Evolutionary conservation across 2,329 filamentous ascomycete genomes (phyloP), one percentile per base, ranked within the genome.

Genomic region (Fusarium sp.): DNA sequence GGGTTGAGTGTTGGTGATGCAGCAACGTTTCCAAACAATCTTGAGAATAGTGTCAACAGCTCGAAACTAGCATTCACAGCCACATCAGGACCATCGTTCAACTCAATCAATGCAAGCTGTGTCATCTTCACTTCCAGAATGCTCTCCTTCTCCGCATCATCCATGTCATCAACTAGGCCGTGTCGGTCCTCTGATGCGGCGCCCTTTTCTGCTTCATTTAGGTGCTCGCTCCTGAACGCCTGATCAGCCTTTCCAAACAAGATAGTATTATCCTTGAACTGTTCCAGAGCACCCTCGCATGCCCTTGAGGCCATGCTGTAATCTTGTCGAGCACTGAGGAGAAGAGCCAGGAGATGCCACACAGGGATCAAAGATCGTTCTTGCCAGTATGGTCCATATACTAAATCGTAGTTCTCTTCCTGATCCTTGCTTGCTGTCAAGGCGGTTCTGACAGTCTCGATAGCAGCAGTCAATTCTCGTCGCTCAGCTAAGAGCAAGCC

Each of bases 71-170:
- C 90, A 76, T 97, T 97, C 53, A 98, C 93, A 20, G 96, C 95
- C 59, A 91, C 88, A 61, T 93, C 90, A 0, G 94, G 89, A 2
- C 94, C 94, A 77, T 98, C 94, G 5, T 93, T 82, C 18, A 96
- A 82, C 79, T 98, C 95, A 5, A 96, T 80, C 21, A 99, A 86
- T 6, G 92, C 87, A 63, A 99, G 84, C 75, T 98, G 94, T 13
- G 95, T 98, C 88, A 98, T 97, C 79, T 97, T 97, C 66, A 98
- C 90, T 79, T 98, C 93, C n/a, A 99, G 81, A 43, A 99, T 90
- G 50, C 89, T 88, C 78, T 94, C 93, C 76, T 94, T 97, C 77
- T 98, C 94, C 27, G 89, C 88, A 61, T 90, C 88, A 67, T 93
- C 91, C 89, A 98, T 93, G 46, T 92, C 89, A 70, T 95, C 92